A percentile compares a stretch with the other conserved stretches of the same genome.
These are phyloP conservation scores for Eucalyptus grandis DNA, from an alignment of 345 rosid genomes.

Conservation along the genomic window DNA sequence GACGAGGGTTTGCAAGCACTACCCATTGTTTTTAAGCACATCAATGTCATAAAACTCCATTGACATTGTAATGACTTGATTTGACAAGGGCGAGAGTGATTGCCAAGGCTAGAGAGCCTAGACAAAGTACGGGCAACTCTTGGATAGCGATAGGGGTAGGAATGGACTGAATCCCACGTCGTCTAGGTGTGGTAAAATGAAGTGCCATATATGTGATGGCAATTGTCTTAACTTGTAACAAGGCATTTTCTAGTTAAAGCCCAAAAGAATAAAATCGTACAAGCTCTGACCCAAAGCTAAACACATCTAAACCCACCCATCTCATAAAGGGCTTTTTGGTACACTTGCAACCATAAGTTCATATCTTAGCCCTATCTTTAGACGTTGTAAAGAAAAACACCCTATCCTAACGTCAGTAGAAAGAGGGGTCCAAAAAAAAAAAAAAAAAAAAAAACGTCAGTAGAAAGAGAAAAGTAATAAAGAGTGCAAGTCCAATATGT, in stretches of 20 bases:
- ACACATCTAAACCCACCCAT: not conserved
- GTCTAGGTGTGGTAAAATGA: accelerated
- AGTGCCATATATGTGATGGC: too few relatives aligned
- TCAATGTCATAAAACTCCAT: not conserved
- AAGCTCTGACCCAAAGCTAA: accelerated
- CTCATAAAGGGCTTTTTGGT: not conserved
- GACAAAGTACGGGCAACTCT: too few relatives aligned
- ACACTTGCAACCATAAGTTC: not conserved
- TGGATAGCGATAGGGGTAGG: too few relatives aligned
- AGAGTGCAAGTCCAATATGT: not conserved
- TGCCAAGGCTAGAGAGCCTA: too few relatives aligned
- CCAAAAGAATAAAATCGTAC: accelerated
- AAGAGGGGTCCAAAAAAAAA: not conserved
- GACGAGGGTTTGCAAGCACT: not conserved
- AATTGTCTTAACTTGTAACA: accelerated
- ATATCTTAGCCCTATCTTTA: not conserved
- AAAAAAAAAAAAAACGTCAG: not conserved
- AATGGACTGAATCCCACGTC: accelerated
- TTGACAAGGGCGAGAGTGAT: accelerated
- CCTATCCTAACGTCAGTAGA: not conserved
- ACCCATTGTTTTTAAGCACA: not conserved
- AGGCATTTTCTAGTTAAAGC: accelerated
- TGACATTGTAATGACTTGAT: accelerated
- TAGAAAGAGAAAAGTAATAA: not conserved
- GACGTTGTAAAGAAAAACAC: not conserved